Percentiles rank a stretch among this genome's conserved stretches.
Evolutionary conservation across 768 basidiomycete genomes (phyloP).

Genomic region (Tephrocybe sp.): DNA sequence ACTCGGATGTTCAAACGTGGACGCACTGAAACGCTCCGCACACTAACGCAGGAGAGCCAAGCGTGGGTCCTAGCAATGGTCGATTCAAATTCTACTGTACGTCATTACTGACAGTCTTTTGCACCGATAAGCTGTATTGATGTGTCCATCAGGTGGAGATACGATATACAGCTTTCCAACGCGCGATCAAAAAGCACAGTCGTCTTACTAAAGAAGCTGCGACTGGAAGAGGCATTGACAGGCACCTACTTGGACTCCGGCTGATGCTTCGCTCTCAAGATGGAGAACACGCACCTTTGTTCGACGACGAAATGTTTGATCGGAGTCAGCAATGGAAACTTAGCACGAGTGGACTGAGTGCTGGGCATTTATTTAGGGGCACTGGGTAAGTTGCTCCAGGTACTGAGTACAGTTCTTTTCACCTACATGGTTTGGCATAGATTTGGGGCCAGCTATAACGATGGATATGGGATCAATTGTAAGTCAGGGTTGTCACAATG

Average conservation of each 20-base stretch:
- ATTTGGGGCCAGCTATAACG: constrained; percentile 78
- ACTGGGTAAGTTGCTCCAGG: constrained; percentile 64
- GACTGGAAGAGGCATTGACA: constrained; percentile 82
- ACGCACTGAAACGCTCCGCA: constrained; percentile 87
- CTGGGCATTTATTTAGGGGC: constrained; percentile 82
- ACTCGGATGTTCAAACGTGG: constrained; percentile 87
- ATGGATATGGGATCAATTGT: constrained; percentile 97
- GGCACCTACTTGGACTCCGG: constrained; percentile 85
- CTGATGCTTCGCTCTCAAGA: constrained; percentile 56
- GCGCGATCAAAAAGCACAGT: constrained; percentile 72
- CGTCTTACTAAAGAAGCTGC: constrained; percentile 75
- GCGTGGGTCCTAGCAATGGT: constrained; percentile 77
- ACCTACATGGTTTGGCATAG: constrained; percentile 27
- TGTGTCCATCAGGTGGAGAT: constrained; percentile 26
- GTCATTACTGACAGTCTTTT: constrained; percentile 15
- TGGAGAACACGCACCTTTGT: constrained; percentile 60
- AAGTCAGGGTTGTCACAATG: constrained; percentile 29
- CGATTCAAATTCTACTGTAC: constrained; percentile 49
- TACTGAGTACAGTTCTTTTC: background rate
- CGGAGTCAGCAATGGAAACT: constrained; percentile 83
- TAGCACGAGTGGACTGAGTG: constrained; percentile 87
- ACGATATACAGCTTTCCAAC: constrained; percentile 52
- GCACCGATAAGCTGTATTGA: background rate
- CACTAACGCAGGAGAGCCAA: constrained; percentile 70
- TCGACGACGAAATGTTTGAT: constrained; percentile 76